Base-by-base conservation (phyloP, 192 early-diverging fungal genomes). In the Irineochytrium annulatum region DNA sequence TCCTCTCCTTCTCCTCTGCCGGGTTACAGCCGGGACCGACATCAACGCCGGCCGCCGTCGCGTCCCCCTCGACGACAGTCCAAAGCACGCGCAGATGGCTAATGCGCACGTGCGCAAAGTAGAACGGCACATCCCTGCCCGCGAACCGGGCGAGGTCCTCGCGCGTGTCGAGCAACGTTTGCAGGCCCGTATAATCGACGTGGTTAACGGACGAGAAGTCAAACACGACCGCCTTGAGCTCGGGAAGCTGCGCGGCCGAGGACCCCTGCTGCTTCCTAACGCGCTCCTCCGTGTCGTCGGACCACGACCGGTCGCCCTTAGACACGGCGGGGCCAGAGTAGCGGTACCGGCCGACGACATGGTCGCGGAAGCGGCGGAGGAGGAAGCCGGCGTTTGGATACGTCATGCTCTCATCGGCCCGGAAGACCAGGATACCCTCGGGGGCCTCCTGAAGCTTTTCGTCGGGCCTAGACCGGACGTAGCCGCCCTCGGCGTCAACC, bases 171-270 rank as follows among this genome's bases (percentile, higher is more conserved):
- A 87, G 66, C 3, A 96, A 76, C 32, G 77, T 77, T 62, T 91
- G 88, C 32, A 90, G 59, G 17, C 89, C 91, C 0, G 91, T 89
- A n/a, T 83, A 81, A 60, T 96, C 93, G 39, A 94, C 77, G 32
- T 80, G 62, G 34, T 87, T 86, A n/a, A 94, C 90, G 22, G 80
- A 84, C 0, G 84, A 75, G 48, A 96, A 84, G 63, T 96, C 93
- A 55, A 96, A 78, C 30, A 96, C 74, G 22, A 93, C 65, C 0
- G 91, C 85, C 22, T 79, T 74, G 20, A 94, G 73, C 2, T 70
- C 57, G 11, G 62, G 72, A 17, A 70, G 63, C 5, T 34, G 17
- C 24, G 37, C 29, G 33, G 35, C 17, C 1, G 8, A 29, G n/a
- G n/a, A n/a, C n/a, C n/a, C n/a, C n/a, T n/a, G n/a, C n/a, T n/a